phyloP scores from a whole-genome alignment of 164 flowering plant species.

The Berberis thunbergii region DNA sequence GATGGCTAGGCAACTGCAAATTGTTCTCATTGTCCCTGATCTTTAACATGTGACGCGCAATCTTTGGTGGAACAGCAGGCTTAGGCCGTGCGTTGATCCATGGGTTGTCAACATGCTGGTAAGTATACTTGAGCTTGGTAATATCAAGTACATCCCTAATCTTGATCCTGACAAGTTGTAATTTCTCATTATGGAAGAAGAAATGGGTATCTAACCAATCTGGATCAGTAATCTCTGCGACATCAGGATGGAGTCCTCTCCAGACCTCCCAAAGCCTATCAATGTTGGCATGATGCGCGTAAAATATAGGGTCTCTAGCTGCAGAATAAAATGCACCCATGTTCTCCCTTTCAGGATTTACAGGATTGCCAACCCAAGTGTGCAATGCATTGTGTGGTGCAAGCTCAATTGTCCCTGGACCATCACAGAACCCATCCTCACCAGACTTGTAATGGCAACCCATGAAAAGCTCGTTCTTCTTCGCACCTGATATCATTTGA shows the following conservation, averaged over 20 bases:
- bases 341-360: conserved; percentile 19
- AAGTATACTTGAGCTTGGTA: conserved; percentile 16
- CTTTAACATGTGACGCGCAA: conserved; percentile 17
- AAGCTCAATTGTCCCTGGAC: conserved; percentile 20
- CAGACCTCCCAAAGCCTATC: conserved; percentile 23
- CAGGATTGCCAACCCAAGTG: conserved; percentile 18
- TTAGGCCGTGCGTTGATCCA: conserved; percentile 24
- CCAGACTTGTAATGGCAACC: conserved; percentile 17
- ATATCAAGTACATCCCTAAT: conserved; percentile 16
- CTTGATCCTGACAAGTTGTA: conserved; percentile 16
- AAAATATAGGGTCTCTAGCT: conserved; percentile 22
- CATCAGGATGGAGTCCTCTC: conserved; percentile 6
- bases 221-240: conserved; percentile 11
- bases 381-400: conserved; percentile 25
- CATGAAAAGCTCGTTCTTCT: conserved; percentile 23
- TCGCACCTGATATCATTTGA: conserved; percentile 28
- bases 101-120: conserved; percentile 10
- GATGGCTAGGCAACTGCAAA: neutral
- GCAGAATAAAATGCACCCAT: conserved; percentile 22
- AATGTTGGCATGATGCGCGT: conserved; percentile 22
- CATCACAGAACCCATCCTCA: conserved; percentile 14
- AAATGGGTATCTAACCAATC: conserved; percentile 21
- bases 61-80: conserved; percentile 18
- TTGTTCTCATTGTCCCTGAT: conserved; percentile 6
- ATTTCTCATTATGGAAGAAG: conserved; percentile 19